These are phyloP conservation scores for Paecilomyces formosus DNA, from an alignment of 2,329 filamentous ascomycete genomes.

Conservation along the genomic window DNA sequence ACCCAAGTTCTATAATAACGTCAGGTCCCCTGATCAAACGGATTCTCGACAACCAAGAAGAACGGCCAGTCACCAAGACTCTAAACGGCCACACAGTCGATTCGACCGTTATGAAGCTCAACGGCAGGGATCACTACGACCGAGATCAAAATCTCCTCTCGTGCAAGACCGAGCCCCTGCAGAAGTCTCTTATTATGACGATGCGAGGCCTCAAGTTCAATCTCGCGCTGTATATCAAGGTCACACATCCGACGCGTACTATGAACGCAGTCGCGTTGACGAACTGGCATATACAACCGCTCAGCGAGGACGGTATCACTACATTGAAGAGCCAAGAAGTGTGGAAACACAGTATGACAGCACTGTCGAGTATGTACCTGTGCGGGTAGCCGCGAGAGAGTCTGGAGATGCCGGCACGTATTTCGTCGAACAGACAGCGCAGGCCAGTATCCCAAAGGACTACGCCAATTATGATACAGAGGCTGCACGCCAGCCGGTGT, in stretches of 20 bases:
- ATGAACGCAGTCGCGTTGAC: slow-evolving; percentile 9
- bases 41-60: slow-evolving; percentile 12
- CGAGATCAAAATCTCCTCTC: slow-evolving; percentile 18
- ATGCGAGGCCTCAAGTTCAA: slow-evolving; percentile 14
- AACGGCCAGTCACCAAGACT: slow-evolving; percentile 8
- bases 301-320: slow-evolving; percentile 13
- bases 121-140: slow-evolving; percentile 15
- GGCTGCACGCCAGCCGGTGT: slow-evolving; percentile 9
- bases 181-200: slow-evolving; percentile 16
- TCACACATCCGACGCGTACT: slow-evolving; percentile 10
- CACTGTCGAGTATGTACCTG: slow-evolving; percentile 18
- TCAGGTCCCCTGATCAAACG: slow-evolving; percentile 9
- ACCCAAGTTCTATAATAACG: slow-evolving; percentile 6
- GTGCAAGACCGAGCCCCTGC: slow-evolving; percentile 8
- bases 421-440: slow-evolving; percentile 15
- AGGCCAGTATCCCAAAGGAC: slow-evolving; percentile 10
- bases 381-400: slow-evolving; percentile 12
- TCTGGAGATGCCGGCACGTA: slow-evolving; percentile 11
- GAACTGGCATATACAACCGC: slow-evolving; percentile 9
- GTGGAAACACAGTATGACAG: slow-evolving; percentile 11
- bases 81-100: slow-evolving; percentile 16
- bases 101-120: slow-evolving; percentile 20
- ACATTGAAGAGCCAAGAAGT: slow-evolving; percentile 15
- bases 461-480: slow-evolving; percentile 13
- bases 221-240: slow-evolving; percentile 9